Percentiles rank a stretch among this genome's conserved stretches.
phyloP scores from a whole-genome alignment of 2,329 filamentous ascomycete species.

The Fusarium cicatricum region DNA sequence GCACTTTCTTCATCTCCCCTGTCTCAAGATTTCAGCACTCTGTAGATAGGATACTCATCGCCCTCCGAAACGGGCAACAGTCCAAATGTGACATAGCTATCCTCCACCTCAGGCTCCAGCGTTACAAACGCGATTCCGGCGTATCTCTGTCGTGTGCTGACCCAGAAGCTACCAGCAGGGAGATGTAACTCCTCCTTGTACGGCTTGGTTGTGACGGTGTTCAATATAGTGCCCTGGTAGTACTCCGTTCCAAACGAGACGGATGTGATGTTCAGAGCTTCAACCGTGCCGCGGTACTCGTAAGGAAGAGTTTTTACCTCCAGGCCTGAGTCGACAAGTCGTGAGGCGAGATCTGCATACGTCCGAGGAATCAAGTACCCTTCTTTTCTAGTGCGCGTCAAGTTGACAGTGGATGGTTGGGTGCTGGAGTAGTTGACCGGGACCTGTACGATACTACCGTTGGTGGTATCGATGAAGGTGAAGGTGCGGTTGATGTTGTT shows the following conservation, averaged over 20 bases:
- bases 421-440: constrained; percentile 1
- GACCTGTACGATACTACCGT: not conserved
- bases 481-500: not conserved
- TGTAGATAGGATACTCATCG: not conserved
- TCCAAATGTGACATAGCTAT: not conserved
- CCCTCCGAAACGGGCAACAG: not conserved
- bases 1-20: no score
- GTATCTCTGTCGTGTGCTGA: not conserved
- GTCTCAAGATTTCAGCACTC: not conserved
- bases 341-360: not conserved
- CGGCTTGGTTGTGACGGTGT: not conserved
- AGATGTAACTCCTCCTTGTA: not conserved
- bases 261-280: not conserved
- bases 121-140: not conserved
- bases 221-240: not conserved
- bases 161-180: not conserved
- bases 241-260: not conserved
- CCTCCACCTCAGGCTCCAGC: not conserved
- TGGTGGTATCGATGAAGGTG: not conserved
- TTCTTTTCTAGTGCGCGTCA: not conserved
- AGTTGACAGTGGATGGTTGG: not conserved
- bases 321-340: not conserved
- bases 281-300: not conserved
- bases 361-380: not conserved
- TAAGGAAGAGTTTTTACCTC: not conserved